Evolutionary conservation across 768 basidiomycete genomes (phyloP), one percentile per base, ranked within the genome.

Genomic region (Erythrobasidium yunnanense): DNA sequence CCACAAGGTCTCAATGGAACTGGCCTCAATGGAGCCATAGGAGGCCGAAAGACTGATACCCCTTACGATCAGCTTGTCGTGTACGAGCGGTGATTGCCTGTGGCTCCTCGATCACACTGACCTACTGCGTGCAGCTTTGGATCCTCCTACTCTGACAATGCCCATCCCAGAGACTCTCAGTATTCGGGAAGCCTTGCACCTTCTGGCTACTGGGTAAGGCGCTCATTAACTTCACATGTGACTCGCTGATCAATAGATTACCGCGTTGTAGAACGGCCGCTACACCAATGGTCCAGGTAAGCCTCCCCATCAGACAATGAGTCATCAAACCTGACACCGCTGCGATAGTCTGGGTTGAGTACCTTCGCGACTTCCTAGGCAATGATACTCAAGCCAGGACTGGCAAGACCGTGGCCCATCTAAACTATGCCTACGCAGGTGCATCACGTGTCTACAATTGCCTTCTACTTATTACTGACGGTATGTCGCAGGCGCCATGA

Each of bases 341-440:
- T n/a, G n/a, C n/a, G n/a, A n/a, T n/a, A n/a, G n/a, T n/a, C n/a
- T n/a, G 60, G 60, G 60, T 63, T 5, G 49, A 49, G 15, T 63
- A 63, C 49, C 49, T 63, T 4, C n/a, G 42, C n/a, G 49, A 51
- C 18, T 32, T 22, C 7, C 60, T 63, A 29, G 60, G 60, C 2
- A 25, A 27, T 22, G 11, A n/a, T 11, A 42, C 38, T 11, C 38
- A 42, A 42, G 11, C 38, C n/a, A n/a, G 11, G 11, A 42, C 11
- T n/a, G 38, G 38, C 38, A n/a, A n/a, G 38, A 25, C 49, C 29
- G 60, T 63, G 7, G 52, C 60, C 8, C 60, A 50, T 8, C 27
- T 50, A 5, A 51, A 63, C 29, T 63, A 63, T 22, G 60, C 60
- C 7, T 63, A 63, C 46, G 60, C 25, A 25, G 47, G 60, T 29